Conservation (phyloP, 169 alveolate genomes). For the Prorocentrum cordatum region DNA sequence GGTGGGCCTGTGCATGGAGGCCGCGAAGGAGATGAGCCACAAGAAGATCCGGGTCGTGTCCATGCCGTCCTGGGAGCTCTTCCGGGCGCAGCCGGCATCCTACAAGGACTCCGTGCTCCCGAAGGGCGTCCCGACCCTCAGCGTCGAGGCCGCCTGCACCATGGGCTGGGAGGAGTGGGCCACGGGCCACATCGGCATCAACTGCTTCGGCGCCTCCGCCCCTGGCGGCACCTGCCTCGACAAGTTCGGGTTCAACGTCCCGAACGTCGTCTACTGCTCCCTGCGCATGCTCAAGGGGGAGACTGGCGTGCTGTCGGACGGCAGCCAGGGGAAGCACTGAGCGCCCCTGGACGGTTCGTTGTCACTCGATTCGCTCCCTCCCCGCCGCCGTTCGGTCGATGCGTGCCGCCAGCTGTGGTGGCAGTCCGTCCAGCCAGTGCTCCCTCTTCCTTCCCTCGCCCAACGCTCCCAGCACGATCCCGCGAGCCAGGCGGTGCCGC, state of each 20-base stretch:
- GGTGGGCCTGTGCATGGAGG: conserved; percentile 1
- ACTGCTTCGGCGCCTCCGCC: conserved; percentile 21
- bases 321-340: conserved; percentile 3
- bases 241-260: background rate
- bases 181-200: background rate
- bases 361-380: no score
- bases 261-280: background rate
- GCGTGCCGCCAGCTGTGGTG: no score
- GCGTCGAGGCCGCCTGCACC: conserved; percentile 20
- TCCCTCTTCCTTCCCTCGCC: no score
- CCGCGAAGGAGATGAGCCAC: background rate
- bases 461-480: no score
- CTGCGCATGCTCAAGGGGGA: background rate
- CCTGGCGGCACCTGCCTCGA: conserved; percentile 31
- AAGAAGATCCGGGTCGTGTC: conserved; percentile 77
- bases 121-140: no score
- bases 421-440: no score
- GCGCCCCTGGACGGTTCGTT: no score
- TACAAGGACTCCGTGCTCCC: background rate
- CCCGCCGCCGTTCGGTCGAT: no score
- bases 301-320: background rate
- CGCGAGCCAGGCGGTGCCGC: no score
- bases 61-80: conserved; percentile 78
- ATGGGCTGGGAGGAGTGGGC: conserved; percentile 19
- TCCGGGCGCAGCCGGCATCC: conserved; percentile 73